Conservation (phyloP, 805 yeast species). For the Lachancea waltii region DNA sequence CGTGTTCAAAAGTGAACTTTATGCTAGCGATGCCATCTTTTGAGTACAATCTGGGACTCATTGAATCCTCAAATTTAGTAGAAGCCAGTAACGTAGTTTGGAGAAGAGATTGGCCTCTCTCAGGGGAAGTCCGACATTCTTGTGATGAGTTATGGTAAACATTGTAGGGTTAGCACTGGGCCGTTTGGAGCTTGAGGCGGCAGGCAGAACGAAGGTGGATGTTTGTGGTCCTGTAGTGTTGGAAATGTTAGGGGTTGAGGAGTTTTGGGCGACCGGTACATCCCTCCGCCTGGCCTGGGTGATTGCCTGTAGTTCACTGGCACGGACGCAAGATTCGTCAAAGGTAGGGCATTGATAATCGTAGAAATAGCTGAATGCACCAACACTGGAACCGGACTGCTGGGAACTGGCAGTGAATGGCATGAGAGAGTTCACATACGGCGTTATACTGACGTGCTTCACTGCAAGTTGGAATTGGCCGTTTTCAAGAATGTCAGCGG, state of each 20-base stretch:
- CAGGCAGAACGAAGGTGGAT: too few relatives aligned
- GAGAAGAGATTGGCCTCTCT: not conserved
- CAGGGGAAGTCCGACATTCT: not conserved
- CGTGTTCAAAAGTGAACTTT: too few relatives aligned
- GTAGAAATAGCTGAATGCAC: constrained; percentile 1
- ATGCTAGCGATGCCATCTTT: too few relatives aligned
- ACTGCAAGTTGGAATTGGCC: constrained; percentile 73
- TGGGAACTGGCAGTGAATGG: not conserved
- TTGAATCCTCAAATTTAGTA: too few relatives aligned
- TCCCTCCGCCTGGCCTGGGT: too few relatives aligned
- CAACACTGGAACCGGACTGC: not conserved
- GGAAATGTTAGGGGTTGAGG: too few relatives aligned
- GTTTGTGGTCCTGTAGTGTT: too few relatives aligned
- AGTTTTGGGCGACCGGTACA: too few relatives aligned
- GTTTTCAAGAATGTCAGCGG: constrained; percentile 58
- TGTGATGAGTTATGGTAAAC: constrained; percentile 1
- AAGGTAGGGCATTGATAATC: constrained; percentile 4
- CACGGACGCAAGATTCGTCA: constrained; percentile 3
- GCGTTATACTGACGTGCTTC: constrained; percentile 48
- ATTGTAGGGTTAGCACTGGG: not conserved
- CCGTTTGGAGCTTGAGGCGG: too few relatives aligned
- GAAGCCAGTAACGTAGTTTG: constrained; percentile 1
- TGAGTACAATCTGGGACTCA: too few relatives aligned
- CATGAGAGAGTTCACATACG: constrained; percentile 40
- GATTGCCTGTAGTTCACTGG: not conserved